Evolutionary conservation across 208 protist genomes (phyloP), one percentile per base, ranked within the genome.

Genomic region (Trypanosomatidae sp.): DNA sequence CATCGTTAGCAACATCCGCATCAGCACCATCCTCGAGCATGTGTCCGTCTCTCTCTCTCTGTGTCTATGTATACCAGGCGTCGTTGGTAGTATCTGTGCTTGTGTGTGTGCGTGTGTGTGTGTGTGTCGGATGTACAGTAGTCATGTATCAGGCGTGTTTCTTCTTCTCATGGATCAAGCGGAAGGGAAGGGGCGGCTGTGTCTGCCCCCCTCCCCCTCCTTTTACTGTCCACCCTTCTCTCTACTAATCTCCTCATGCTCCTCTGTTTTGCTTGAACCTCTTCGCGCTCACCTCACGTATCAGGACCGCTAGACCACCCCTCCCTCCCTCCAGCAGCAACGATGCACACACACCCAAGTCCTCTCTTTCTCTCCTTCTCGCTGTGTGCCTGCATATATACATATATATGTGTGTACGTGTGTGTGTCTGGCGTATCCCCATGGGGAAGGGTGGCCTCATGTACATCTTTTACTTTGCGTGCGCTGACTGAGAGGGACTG

Each of bases 401-500:
- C 17, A 19, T 28, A 30, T 56, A 17, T 10, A n/a, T 36, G 36
- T 47, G 19, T 30, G 10, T 6, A 0, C 4, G 10, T 62, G 13
- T 43, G 58, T n/a, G 33, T 19, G 60, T 44, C 36, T 25, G 22
- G 17, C 39, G 33, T 41, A 25, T 65, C 9, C 60, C 36, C 8
- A 47, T 43, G 60, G 9, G 44, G 58, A 22, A 25, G 53, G n/a
- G 28, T 15, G 22, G 60, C 13, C 33, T 65, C 36, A 65, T 65
- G 60, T 65, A 65, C 8, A 65, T 65, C 17, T 65, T 65, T 65
- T 43, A 4, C 28, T 65, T 65, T 43, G 10, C 28, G 30, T 47
- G 12, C 12, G 5, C 22, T 19, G 4, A 46, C 33, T 46, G 60
- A 6, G 19, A 47, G 12, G 22, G 19, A 25, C 19, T 19, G 1